Evolutionary conservation across 129 eudicot species (phyloP).

Genomic region (Lactuca saligna): DNA sequence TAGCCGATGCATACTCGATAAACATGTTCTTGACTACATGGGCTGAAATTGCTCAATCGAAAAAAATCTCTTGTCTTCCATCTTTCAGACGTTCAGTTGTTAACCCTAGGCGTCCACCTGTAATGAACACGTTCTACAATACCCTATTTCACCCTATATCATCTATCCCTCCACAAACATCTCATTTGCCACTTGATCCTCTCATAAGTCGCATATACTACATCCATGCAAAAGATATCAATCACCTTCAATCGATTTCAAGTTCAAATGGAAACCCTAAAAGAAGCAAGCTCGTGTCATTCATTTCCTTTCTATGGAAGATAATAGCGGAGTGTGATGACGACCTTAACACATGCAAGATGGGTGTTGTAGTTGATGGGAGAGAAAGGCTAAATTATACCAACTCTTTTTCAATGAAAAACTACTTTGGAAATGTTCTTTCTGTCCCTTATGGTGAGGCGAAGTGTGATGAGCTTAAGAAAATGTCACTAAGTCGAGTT

Average conservation of each 20-base stretch:
- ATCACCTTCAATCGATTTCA: slow-evolving; percentile 37
- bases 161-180: slow-evolving; percentile 35
- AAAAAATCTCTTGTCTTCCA: slow-evolving; percentile 35
- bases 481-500: slow-evolving; percentile 28
- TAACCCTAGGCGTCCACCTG: slow-evolving; percentile 49
- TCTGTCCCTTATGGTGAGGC: slow-evolving; percentile 52
- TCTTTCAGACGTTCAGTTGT: slow-evolving; percentile 55
- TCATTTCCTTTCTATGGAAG: slow-evolving; percentile 56
- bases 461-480: slow-evolving; percentile 25
- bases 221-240: slow-evolving; percentile 33
- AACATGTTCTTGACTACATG: slow-evolving; percentile 58
- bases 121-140: slow-evolving; percentile 27
- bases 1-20: slow-evolving; percentile 57
- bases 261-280: slow-evolving; percentile 21
- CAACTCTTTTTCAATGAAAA: slow-evolving; percentile 26
- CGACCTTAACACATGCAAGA: slow-evolving; percentile 25
- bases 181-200: slow-evolving; percentile 7
- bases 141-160: slow-evolving; percentile 36
- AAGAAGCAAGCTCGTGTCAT: slow-evolving; percentile 42
- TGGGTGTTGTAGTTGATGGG: slow-evolving; percentile 66
- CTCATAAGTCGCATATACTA: slow-evolving; percentile 51
- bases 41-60: slow-evolving; percentile 44
- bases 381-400: slow-evolving; percentile 38
- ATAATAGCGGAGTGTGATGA: slow-evolving; percentile 34
- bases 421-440: slow-evolving; percentile 64